Evolutionary conservation across 2,329 filamentous ascomycete species (phyloP).

Genomic region (Pezicula rhizophila): DNA sequence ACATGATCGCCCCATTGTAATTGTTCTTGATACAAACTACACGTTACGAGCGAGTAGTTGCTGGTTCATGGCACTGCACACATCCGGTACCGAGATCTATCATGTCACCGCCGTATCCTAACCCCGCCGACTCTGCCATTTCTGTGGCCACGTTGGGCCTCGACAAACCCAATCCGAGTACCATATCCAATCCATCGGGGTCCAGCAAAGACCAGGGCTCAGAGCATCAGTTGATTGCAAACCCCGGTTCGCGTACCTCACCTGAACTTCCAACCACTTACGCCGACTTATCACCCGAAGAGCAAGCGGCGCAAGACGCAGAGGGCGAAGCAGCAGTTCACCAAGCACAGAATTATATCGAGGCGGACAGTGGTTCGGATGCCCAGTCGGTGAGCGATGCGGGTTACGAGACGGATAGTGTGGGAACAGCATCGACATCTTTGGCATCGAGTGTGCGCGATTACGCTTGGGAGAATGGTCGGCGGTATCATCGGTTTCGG

Average conservation of each 20-base stretch:
- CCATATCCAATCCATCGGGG: too few relatives aligned
- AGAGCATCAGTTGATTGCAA: background rate
- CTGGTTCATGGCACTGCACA: too few relatives aligned
- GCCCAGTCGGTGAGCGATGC: slow-evolving; percentile 14
- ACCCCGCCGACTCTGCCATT: background rate
- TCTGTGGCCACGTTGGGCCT: background rate
- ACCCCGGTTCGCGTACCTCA: slow-evolving; percentile 1
- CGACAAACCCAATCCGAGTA: background rate
- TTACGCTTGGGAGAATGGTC: slow-evolving; percentile 51
- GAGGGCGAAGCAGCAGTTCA: slow-evolving; percentile 14
- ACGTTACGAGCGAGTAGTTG: too few relatives aligned
- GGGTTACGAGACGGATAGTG: slow-evolving; percentile 24
- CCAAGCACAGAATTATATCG: slow-evolving; percentile 23
- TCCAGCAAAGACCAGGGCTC: too few relatives aligned
- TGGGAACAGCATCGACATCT: slow-evolving; percentile 18
- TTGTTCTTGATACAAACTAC: too few relatives aligned
- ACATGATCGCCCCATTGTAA: too few relatives aligned
- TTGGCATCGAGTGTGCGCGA: slow-evolving; percentile 35
- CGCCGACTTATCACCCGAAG: slow-evolving; percentile 6
- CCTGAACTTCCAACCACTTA: background rate
- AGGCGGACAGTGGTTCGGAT: slow-evolving; percentile 17
- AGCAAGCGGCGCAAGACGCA: slow-evolving; percentile 14
- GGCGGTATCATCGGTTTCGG: slow-evolving; percentile 50
- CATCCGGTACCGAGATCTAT: too few relatives aligned
- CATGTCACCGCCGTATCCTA: too few relatives aligned